phyloP scores from a whole-genome alignment of 257 asterid genomes.

The Scutellaria barbata region DNA sequence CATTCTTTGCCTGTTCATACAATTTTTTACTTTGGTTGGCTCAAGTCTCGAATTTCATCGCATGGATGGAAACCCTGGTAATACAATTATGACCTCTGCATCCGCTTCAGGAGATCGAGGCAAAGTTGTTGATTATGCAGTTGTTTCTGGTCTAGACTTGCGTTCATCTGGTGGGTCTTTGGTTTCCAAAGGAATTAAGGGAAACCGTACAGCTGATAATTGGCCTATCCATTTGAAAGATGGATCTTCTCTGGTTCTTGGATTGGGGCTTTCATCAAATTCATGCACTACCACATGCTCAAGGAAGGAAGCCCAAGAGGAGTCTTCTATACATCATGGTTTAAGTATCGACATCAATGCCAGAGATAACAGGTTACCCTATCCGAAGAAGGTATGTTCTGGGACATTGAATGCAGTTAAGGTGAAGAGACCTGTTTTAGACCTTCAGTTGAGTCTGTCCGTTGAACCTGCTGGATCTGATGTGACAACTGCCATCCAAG shows the following conservation, averaged over 20 bases:
- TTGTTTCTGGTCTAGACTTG: slow-evolving; percentile 36
- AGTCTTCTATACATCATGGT: slow-evolving; percentile 51
- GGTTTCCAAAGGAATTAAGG: slow-evolving; percentile 45
- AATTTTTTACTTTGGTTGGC: slow-evolving; percentile 32
- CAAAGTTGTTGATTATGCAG: slow-evolving; percentile 32
- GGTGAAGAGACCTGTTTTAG: slow-evolving; percentile 43
- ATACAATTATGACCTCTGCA: slow-evolving; percentile 36
- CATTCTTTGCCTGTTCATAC: slow-evolving; percentile 29
- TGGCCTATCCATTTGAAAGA: slow-evolving; percentile 35
- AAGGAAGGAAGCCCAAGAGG: slow-evolving; percentile 53
- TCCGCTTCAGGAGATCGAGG: slow-evolving; percentile 33
- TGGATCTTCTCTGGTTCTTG: slow-evolving; percentile 56
- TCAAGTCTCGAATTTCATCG: slow-evolving; percentile 37
- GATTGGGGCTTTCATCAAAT: slow-evolving; percentile 50
- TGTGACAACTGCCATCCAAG: slow-evolving; percentile 47
- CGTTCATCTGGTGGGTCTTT: slow-evolving; percentile 32
- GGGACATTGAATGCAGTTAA: slow-evolving; percentile 30
- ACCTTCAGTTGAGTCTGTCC: slow-evolving; percentile 65
- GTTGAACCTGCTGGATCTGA: slow-evolving; percentile 59
- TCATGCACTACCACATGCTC: slow-evolving; percentile 46
- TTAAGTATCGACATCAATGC: slow-evolving; percentile 44
- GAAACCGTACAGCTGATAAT: slow-evolving; percentile 42
- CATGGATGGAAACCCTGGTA: slow-evolving; percentile 59
- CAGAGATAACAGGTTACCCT: slow-evolving; percentile 31
- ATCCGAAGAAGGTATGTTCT: slow-evolving; percentile 31